Percentiles rank a stretch among this genome's conserved stretches.
These are phyloP conservation scores for Pulveroboletus sp. DNA, from an alignment of 768 basidiomycete species.

Conservation along the genomic window DNA sequence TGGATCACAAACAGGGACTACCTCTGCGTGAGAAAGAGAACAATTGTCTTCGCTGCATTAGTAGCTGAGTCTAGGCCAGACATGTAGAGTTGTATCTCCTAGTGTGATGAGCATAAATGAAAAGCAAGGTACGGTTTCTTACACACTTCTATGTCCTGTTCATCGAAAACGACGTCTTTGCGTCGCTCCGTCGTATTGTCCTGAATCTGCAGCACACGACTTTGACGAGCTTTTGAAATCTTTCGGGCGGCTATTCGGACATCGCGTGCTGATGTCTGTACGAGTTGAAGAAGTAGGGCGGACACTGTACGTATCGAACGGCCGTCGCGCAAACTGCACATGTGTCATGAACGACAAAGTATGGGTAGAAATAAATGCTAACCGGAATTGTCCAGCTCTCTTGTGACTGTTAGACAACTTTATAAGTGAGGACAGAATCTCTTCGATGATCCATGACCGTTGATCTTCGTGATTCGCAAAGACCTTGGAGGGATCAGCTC, in stretches of 20 bases:
- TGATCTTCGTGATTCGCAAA: slow-evolving; percentile 91
- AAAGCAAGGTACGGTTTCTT: not conserved
- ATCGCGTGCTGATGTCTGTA: slow-evolving; percentile 90
- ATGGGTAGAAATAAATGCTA: slow-evolving; percentile 16
- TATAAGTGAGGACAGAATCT: slow-evolving; percentile 85
- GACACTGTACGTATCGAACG: slow-evolving; percentile 90
- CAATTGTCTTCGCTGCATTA: slow-evolving; percentile 80
- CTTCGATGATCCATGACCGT: slow-evolving; percentile 96
- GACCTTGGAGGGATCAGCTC: slow-evolving; percentile 46
- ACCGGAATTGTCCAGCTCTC: slow-evolving; percentile 88
- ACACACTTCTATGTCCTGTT: slow-evolving; percentile 59
- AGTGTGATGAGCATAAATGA: slow-evolving; percentile 2
- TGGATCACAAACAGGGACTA: slow-evolving; percentile 15
- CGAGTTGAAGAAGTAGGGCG: slow-evolving; percentile 89
- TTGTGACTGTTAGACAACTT: slow-evolving; percentile 88
- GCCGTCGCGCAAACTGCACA: slow-evolving; percentile 78
- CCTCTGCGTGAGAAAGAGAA: slow-evolving; percentile 71
- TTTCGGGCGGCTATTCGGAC: slow-evolving; percentile 65
- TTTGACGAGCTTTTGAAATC: slow-evolving; percentile 59
- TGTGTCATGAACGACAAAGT: not conserved
- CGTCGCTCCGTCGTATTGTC: slow-evolving; percentile 50
- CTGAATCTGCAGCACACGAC: slow-evolving; percentile 56
- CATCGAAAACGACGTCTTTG: slow-evolving; percentile 56
- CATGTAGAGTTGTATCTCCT: slow-evolving; percentile 71
- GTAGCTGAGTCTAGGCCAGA: slow-evolving; percentile 76